Base-by-base conservation (phyloP, 2,329 filamentous ascomycete species). In the Calonectria pseudoreteaudii region DNA sequence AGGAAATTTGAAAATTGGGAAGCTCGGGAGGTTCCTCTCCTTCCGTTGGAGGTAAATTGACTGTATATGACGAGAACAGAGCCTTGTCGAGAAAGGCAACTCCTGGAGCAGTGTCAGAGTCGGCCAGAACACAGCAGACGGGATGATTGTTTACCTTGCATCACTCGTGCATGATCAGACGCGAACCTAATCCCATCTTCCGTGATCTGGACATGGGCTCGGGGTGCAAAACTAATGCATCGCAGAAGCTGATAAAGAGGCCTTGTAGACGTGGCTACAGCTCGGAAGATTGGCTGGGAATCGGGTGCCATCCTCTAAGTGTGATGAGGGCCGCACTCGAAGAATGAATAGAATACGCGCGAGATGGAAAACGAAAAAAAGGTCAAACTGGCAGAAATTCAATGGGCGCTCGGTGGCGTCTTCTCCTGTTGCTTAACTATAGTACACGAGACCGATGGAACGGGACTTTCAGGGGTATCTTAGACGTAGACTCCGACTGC, bases 401-500 rank as follows among this genome's bases (percentile, higher is more conserved):
- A 77, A 77, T 70, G 66, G 79, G 78, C 77, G 81, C 79, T 79
- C 76, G 79, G 76, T 74, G 71, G 77, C 80, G 75, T 75, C 75
- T 81, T 82, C 76, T 82, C 74, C 82, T 82, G 76, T 80, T 81
- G 75, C 78, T 81, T 81, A 81, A 82, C 82, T 86, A 86, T 77
- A 83, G 76, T 85, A 85, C 83, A 85, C 75, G 76, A 78, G 77
- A 79, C 74, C 78, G 78, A 77, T 76, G 78, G 78, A 78, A 78
- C 73, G 84, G 83, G 74, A 77, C 73, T 81, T 81, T 80, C 26
- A 34, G 66, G 85, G 87, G 86, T 88, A 87, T 91, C 84, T 89
- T 91, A 99, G 85, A 99, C 95, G 92, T 99, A 98, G 83, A 99
- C 97, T 84, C 97, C 97, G 84, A 97, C 97, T 74, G 96, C 97